Evolutionary conservation across 805 yeast genomes (phyloP), one percentile per base, ranked within the genome.

Genomic region (Starmera dryadoides): DNA sequence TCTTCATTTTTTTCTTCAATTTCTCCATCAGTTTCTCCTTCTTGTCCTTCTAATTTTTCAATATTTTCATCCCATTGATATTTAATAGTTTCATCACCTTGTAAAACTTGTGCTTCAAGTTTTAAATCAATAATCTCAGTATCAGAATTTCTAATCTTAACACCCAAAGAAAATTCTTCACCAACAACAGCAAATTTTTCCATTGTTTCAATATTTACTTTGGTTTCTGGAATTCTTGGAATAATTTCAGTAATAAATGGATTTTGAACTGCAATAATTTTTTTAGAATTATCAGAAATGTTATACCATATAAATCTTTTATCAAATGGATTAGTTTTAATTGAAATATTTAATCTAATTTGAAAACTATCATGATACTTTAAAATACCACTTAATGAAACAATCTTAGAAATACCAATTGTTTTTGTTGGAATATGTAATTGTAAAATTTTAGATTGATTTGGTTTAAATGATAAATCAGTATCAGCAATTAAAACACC

Each of bases 181-280:
- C 68, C 68, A 23, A 51, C 47, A 33, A 55, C 54, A 1, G 58
- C 63, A 33, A 28, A 22, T 4, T 42, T 40, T 6, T 59, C 56
- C 0, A 54, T 37, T 17, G 53, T 44, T 2, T 44, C 46, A 6
- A 65, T 38, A 0, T 34, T 34, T 4, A 63, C 49, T 16, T 46
- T 52, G 0, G 63, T 53, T 3, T 59, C 49, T 6, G 75, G 75
- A 3, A 59, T 48, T 36, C 66, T 59, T 14, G 75, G 73, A 7
- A 65, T 47, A 3, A 66, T 55, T 29, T 60, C 60, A 22, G 44
- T 42, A 6, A 39, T 29, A 8, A 35, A 35, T 5, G 62, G 60
- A n/a, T 44, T 42, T 2, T 16, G 17, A 3, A 48, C 38, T 10
- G 43, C 42, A 10, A 58, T 30, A 22, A 49, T 35, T 28, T 41